Percentiles rank a stretch among this genome's conserved stretches.
Evolutionary conservation across 768 basidiomycete species (phyloP).

Genomic region (Epithele typhae): DNA sequence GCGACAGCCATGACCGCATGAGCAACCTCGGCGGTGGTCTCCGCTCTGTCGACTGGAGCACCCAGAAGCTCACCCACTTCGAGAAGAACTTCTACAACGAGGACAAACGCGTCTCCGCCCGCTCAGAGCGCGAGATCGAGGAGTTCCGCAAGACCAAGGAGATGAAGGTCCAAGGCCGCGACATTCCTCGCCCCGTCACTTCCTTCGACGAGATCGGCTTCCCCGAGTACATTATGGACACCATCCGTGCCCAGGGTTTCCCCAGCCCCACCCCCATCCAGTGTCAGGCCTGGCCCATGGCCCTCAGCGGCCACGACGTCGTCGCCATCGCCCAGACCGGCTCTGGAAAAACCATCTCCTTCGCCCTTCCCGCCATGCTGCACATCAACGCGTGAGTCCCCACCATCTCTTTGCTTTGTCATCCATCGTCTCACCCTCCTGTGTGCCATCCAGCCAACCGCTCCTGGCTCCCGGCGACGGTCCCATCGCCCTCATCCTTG

Average conservation of each 20-base stretch:
- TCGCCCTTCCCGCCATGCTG: conserved; percentile 98
- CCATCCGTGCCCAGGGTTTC: conserved; percentile 95
- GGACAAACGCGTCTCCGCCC: conserved; percentile 75
- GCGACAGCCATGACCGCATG: conserved; percentile 68
- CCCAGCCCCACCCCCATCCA: conserved; percentile 89
- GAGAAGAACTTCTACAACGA: conserved; percentile 99
- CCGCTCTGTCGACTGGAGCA: conserved; percentile 80
- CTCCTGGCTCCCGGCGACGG: conserved; percentile 92
- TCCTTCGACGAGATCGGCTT: conserved; percentile 94
- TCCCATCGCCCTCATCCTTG: conserved; percentile 93
- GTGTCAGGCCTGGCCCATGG: conserved; percentile 99
- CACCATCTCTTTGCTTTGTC: conserved; percentile 1
- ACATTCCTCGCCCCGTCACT: conserved; percentile 85
- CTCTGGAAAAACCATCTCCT: conserved; percentile 97
- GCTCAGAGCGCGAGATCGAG: conserved; percentile 81
- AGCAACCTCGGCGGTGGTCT: conserved; percentile 77
- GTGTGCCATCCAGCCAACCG: conserved; percentile 73
- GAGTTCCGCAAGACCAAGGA: conserved; percentile 82
- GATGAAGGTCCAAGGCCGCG: conserved; percentile 89
- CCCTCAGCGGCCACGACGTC: conserved; percentile 87
- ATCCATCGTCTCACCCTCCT: background rate
- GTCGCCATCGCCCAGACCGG: conserved; percentile 98
- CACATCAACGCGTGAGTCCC: conserved; percentile 94
- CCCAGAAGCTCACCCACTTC: conserved; percentile 71
- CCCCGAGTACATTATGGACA: conserved; percentile 92